These are phyloP conservation scores for Bryoglossum gracile DNA, from an alignment of 495 filamentous ascomycete genomes.

Conservation along the genomic window DNA sequence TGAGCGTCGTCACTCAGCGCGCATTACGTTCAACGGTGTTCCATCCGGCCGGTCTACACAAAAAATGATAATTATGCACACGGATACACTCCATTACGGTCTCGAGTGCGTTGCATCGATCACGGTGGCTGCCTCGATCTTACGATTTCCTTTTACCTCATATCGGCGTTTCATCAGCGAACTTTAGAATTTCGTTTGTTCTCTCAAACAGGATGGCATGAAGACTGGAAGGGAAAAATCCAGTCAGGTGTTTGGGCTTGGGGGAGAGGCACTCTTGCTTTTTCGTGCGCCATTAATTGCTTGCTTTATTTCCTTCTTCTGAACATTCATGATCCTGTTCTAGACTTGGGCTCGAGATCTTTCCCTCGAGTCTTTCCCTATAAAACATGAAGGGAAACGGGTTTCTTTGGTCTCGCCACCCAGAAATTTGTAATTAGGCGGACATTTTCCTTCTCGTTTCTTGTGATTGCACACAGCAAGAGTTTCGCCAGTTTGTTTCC, in stretches of 20 bases:
- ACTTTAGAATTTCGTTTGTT: slow-evolving; percentile 23
- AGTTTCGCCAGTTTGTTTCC: slow-evolving; percentile 5
- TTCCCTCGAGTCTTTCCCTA: slow-evolving; percentile 17
- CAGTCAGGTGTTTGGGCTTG: slow-evolving; percentile 24
- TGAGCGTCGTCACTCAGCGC: slow-evolving; percentile 22
- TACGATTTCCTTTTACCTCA: slow-evolving; percentile 23
- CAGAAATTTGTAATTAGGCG: slow-evolving; percentile 28
- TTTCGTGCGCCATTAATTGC: slow-evolving; percentile 17
- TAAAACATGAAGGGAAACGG: slow-evolving; percentile 18
- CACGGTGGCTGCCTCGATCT: slow-evolving; percentile 27
- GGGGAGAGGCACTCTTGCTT: slow-evolving; percentile 18
- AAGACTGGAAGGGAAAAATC: slow-evolving; percentile 21
- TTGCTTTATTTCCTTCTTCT: slow-evolving; percentile 14
- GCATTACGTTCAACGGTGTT: slow-evolving; percentile 25
- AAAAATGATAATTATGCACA: slow-evolving; percentile 19
- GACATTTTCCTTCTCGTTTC: slow-evolving; percentile 18
- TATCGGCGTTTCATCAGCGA: slow-evolving; percentile 26
- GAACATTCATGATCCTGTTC: slow-evolving; percentile 16
- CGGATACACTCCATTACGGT: slow-evolving; percentile 22
- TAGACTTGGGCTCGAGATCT: slow-evolving; percentile 20
- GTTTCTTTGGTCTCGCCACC: slow-evolving; percentile 23
- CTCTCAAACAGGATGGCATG: slow-evolving; percentile 24
- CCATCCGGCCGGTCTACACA: slow-evolving; percentile 15
- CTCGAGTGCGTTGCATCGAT: slow-evolving; percentile 26
- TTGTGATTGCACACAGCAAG: slow-evolving; percentile 5